Percentiles rank a stretch among this genome's conserved stretches.
Conservation (phyloP, 2,329 filamentous ascomycete species). For the Emergomyces orientalis region DNA sequence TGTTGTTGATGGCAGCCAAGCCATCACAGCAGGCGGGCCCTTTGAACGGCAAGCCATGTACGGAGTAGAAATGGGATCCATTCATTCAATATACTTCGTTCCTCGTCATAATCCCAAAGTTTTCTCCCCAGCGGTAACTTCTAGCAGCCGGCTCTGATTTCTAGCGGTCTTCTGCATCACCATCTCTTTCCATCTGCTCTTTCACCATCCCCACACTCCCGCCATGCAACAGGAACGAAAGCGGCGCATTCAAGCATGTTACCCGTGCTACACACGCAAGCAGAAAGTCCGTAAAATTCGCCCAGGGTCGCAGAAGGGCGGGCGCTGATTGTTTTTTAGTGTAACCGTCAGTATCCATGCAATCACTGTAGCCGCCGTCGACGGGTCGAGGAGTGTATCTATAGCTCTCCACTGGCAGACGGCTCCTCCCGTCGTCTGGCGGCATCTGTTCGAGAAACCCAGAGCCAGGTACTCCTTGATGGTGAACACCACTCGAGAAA, state of each 20-base stretch:
- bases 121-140: background rate
- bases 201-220: background rate
- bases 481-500: background rate
- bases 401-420: background rate
- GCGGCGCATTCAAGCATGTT: background rate
- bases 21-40: no score
- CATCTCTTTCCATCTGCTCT: background rate
- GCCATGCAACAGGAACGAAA: background rate
- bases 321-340: background rate
- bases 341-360: background rate
- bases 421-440: background rate
- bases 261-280: constrained; percentile 6
- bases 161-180: background rate
- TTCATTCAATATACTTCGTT: no score
- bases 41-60: no score
- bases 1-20: no score
- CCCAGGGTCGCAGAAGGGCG: background rate
- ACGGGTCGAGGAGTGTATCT: background rate
- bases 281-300: constrained; percentile 2
- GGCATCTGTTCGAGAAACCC: background rate
- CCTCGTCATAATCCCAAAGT: background rate
- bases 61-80: no score
- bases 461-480: background rate
- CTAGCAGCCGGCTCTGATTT: background rate
- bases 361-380: background rate